Base-by-base conservation (phyloP, 176 grass and related monocot species). In the Neostapfia colusana region DNA sequence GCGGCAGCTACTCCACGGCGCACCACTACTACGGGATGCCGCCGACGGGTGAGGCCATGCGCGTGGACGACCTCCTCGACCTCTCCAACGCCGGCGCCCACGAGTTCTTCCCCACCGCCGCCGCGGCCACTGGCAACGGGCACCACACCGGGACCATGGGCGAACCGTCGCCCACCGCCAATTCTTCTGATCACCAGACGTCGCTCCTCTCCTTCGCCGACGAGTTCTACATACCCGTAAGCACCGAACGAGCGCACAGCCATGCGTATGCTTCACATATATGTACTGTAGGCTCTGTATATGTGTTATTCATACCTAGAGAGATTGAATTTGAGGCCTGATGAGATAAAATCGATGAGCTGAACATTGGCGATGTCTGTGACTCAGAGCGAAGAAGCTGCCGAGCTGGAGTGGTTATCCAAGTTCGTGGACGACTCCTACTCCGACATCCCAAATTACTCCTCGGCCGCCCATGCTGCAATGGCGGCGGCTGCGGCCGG, bases 371-470 rank as follows among this genome's bases (percentile, higher is more conserved):
- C 25, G 28, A 73, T 72, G 14, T 40, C 4, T 63, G 43, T 43
- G 20, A 31, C 37, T 40, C 82, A 99, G 89, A 92, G 83, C 61
- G 96, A 95, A 81, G 96, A 99, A 15, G 96, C 96, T 17, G 92
- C 96, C 8, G 96, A 99, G 80, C 92, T 99, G 55, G 96, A 99
- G 81, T 99, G 96, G 96, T 87, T 99, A 23, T 95, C 96, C 6
- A 99, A 95, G 81, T 99, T 99, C 51, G 96, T 99, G 16, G 96
- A 99, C 63, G 96, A 99, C 73, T 99, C 95, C 31, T 98, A 92
- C 89, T 92, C 92, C 7, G 96, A 99, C 81, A 86, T 92, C 80
- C 91, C 91, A 27, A 84, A 89, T 80, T 86, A 90, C 70, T 73
- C 80, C 49, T 79, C 88, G 1, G 58, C 91, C 10, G 67, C 88